Evolutionary conservation across 495 filamentous ascomycete genomes (phyloP), one percentile per base, ranked within the genome.

Genomic region (Cladorrhinum samala): DNA sequence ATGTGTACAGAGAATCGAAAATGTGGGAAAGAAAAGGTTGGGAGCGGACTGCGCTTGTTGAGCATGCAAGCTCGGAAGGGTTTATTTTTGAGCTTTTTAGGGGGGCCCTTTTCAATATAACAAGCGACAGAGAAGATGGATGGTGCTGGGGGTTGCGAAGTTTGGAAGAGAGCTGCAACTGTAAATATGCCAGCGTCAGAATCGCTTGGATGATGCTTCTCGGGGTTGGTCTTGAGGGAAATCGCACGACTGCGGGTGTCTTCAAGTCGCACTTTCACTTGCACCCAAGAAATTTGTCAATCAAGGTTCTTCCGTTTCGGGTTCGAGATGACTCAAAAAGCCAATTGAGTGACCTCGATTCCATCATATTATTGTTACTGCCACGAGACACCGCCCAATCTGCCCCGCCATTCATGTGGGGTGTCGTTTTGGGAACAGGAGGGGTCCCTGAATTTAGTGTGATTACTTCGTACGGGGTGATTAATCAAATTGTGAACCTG

Each of bases 11-110:
- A n/a, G 20, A 60, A 62, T 56, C 56, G 49, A 24, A 46, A 4
- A 0, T 56, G 47, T 41, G 50, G 39, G 39, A 41, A 19, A 20
- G 13, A 23, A 46, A 67, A 67, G 16, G 49, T 46, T 7, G 62
- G 62, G 18, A 67, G 62, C 17, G 55, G 54, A 13, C 42, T 56
- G 24, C 64, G 62, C n/a, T n/a, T n/a, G 49, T 49, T 51, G 49
- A 57, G 58, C 59, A 67, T 66, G 42, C 20, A 20, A 45, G 7
- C 13, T 4, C 20, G 7, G n/a, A 19, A 6, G 18, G n/a, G n/a
- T n/a, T n/a, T n/a, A n/a, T n/a, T n/a, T n/a, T n/a, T n/a, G n/a
- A n/a, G n/a, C n/a, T n/a, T n/a, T n/a, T n/a, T n/a, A n/a, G n/a
- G n/a, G n/a, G n/a, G n/a, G n/a, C n/a, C n/a, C n/a, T n/a, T n/a